Conservation (phyloP, 2,329 filamentous ascomycete species). For the Fusarium nisikadoi region DNA sequence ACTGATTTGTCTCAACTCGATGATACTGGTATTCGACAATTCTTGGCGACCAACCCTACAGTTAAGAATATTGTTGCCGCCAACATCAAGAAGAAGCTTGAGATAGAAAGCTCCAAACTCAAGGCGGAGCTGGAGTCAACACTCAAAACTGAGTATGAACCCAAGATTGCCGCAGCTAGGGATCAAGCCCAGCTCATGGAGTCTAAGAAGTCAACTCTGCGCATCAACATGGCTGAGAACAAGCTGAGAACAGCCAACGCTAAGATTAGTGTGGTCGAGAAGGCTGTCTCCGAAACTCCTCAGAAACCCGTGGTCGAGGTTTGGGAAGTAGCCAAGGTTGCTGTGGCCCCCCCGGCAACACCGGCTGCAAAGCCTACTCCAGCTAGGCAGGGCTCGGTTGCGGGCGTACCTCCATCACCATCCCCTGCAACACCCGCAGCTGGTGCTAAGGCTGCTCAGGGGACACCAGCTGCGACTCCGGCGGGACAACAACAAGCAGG, state of each 20-base stretch:
- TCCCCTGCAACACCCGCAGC: slow-evolving; percentile 37
- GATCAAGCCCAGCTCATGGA: slow-evolving; percentile 77
- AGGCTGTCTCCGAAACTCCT: slow-evolving; percentile 86
- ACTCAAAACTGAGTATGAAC: slow-evolving; percentile 65
- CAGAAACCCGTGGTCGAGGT: slow-evolving; percentile 86
- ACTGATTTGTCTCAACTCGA: slow-evolving; percentile 60
- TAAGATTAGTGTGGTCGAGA: slow-evolving; percentile 82
- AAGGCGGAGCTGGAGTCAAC: slow-evolving; percentile 61
- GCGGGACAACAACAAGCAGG: slow-evolving; percentile 26
- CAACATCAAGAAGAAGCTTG: slow-evolving; percentile 77
- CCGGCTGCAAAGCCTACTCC: slow-evolving; percentile 41
- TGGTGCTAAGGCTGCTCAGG: slow-evolving; percentile 16
- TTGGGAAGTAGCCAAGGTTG: slow-evolving; percentile 79
- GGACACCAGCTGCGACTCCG: slow-evolving; percentile 23
- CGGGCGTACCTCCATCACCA: slow-evolving; percentile 39
- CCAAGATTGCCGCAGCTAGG: slow-evolving; percentile 63
- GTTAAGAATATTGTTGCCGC: slow-evolving; percentile 67
- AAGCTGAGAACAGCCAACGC: slow-evolving; percentile 71
- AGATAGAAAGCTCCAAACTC: slow-evolving; percentile 70
- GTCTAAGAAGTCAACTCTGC: slow-evolving; percentile 77
- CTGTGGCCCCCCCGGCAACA: slow-evolving; percentile 46
- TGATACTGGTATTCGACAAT: slow-evolving; percentile 66
- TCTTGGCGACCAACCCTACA: slow-evolving; percentile 66
- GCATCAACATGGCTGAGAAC: slow-evolving; percentile 83
- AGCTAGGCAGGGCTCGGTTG: slow-evolving; percentile 35